These are phyloP conservation scores for Aspergillus novofumigatus DNA, from an alignment of 2,329 filamentous ascomycete species.

Conservation along the genomic window DNA sequence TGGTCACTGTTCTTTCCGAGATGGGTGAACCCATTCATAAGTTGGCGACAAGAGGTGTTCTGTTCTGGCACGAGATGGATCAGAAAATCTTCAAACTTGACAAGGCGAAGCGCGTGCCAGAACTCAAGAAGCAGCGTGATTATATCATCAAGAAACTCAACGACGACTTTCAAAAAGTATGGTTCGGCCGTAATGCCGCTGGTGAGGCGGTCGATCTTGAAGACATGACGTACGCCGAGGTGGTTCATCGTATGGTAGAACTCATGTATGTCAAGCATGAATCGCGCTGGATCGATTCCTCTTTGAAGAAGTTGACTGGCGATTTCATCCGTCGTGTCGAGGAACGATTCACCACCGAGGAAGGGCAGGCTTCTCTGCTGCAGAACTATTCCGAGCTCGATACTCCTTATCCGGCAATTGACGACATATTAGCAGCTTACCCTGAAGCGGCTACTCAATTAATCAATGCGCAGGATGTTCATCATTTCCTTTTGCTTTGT, in stretches of 20 bases:
- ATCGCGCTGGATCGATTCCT: constrained; percentile 84
- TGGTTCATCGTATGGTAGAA: constrained; percentile 80
- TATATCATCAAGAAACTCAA: constrained; percentile 96
- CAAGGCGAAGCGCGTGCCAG: constrained; percentile 85
- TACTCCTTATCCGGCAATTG: constrained; percentile 71
- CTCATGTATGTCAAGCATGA: constrained; percentile 90
- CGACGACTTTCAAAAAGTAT: constrained; percentile 93
- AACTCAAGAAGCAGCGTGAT: constrained; percentile 81
- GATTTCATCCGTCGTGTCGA: constrained; percentile 97
- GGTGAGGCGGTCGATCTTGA: constrained; percentile 82
- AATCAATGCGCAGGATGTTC: constrained; percentile 96
- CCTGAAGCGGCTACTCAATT: constrained; percentile 84
- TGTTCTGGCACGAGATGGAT: constrained; percentile 99
- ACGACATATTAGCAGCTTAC: constrained; percentile 75
- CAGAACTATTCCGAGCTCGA: constrained; percentile 88
- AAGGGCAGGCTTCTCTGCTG: constrained; percentile 72
- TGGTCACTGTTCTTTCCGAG: constrained; percentile 95
- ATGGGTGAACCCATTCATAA: constrained; percentile 99
- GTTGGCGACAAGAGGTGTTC: constrained; percentile 89
- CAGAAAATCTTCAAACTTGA: constrained; percentile 95
- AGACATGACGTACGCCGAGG: constrained; percentile 92
- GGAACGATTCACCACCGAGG: constrained; percentile 78
- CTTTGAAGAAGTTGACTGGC: constrained; percentile 75
- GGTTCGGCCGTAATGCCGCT: constrained; percentile 82
- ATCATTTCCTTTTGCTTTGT: constrained; percentile 92